Conservation (phyloP, 805 yeast genomes). For the Starmerella roubikii region DNA sequence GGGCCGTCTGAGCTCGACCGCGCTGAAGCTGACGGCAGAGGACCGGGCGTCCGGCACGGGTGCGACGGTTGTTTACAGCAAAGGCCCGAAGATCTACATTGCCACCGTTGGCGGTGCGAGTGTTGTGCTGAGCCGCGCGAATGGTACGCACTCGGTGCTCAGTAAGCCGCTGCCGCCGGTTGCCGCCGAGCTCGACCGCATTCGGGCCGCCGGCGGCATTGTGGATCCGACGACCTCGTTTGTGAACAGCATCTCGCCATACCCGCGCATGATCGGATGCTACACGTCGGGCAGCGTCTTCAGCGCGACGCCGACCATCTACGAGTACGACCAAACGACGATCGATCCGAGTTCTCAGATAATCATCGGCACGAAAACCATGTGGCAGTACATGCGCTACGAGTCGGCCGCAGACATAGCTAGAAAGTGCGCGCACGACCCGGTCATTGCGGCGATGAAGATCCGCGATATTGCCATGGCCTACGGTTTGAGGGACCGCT, state of each 20-base stretch:
- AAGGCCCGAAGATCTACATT: constrained; percentile 53
- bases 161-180: constrained; percentile 69
- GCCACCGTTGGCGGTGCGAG: constrained; percentile 89
- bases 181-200: constrained; percentile 61
- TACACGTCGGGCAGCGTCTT: constrained; percentile 75
- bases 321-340: constrained; percentile 44
- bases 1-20: constrained; percentile 40
- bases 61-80: constrained; percentile 66
- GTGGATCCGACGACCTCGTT: constrained; percentile 74
- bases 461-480: constrained; percentile 88
- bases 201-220: constrained; percentile 82
- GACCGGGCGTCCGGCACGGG: constrained; percentile 77
- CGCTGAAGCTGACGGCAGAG: constrained; percentile 42
- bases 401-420: constrained; percentile 86
- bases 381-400: constrained; percentile 74
- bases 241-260: constrained; percentile 59
- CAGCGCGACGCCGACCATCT: constrained; percentile 64
- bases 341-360: constrained; percentile 63
- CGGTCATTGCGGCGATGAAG: constrained; percentile 84
- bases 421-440: constrained; percentile 59
- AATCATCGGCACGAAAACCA: constrained; percentile 64
- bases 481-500: constrained; percentile 75
- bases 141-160: constrained; percentile 64
- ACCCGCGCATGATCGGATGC: constrained; percentile 87
- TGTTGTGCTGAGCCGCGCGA: constrained; percentile 62